Evolutionary conservation across 2,329 filamentous ascomycete genomes (phyloP), one percentile per base, ranked within the genome.

Genomic region (Microsporum canis): DNA sequence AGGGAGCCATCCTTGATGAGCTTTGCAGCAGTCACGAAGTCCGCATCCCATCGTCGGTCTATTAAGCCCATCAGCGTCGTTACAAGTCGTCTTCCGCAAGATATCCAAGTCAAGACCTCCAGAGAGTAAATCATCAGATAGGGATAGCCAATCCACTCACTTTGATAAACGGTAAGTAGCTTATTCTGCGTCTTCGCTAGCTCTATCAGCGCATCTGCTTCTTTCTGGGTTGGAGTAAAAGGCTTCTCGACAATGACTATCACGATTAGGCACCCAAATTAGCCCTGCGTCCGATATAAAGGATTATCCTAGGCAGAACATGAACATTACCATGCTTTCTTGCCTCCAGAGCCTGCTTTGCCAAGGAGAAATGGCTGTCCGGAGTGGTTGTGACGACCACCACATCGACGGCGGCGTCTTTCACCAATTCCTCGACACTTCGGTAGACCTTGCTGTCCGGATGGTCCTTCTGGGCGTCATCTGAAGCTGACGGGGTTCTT

Each of bases 241-340:
- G 89, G 89, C 77, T 92, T 92, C 77, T 92, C 89, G 57, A 88
- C 86, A 59, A 92, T 78, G 31, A 91, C 86, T 78, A 59, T 17
- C 17, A 57, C 12, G n/a, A 38, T n/a, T 8, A 12, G n/a, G 2
- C 27, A 51, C 4, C 1, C 38, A 51, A 39, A n/a, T 45, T 49
- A 63, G 47, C 5, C 27, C 3, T 3, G 1, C 1, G 27, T 17
- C n/a, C 3, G 5, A n/a, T 10, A 33, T 33, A 27, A 34, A 6
- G 31, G 31, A 27, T 23, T n/a, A 14, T 3, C 5, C 12, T n/a
- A n/a, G n/a, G 31, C 4, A 34, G 31, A 17, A 17, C 5, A 34
- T 55, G 6, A 55, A 36, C 51, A 67, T 27, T 67, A 77, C 76
- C 75, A 72, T 92, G 86, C 77, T 91, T 91, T 67, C 86, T 85